phyloP scores from a whole-genome alignment of 75 land plant genomes.

The Gnetum montanum region DNA sequence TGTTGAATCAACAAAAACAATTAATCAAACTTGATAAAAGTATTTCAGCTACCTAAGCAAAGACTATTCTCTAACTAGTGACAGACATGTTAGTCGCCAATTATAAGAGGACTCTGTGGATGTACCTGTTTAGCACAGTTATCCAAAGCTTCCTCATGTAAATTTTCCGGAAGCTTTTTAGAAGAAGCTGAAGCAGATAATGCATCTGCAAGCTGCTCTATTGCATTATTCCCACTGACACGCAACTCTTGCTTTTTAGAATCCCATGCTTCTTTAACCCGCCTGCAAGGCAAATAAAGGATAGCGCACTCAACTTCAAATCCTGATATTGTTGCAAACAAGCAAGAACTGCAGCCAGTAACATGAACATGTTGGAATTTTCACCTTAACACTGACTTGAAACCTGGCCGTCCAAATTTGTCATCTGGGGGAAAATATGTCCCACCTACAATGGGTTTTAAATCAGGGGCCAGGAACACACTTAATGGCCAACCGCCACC shows the following conservation, averaged over 20 bases:
- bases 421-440: constrained; percentile 98
- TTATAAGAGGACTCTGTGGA: neutral
- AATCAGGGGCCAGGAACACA: constrained; percentile 77
- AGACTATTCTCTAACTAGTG: too few relatives aligned
- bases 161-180: constrained; percentile 40
- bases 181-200: constrained; percentile 47
- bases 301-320: neutral
- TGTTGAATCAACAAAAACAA: too few relatives aligned
- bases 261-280: constrained; percentile 94
- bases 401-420: constrained; percentile 95
- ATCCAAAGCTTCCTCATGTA: constrained; percentile 43
- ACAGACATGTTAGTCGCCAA: too few relatives aligned
- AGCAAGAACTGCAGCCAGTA: too few relatives aligned
- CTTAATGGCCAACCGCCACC: constrained; percentile 99
- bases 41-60: too few relatives aligned
- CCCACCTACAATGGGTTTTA: constrained; percentile 97
- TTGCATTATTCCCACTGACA: constrained; percentile 67
- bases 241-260: constrained; percentile 54
- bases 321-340: neutral
- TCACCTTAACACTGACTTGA: constrained; percentile 89
- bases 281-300: constrained; percentile 30
- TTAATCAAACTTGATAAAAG: too few relatives aligned
- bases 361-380: too few relatives aligned
- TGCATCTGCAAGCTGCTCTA: constrained; percentile 89
- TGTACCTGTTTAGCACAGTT: constrained; percentile 72